These are phyloP conservation scores for Cairneyella variabilis DNA, from an alignment of 495 filamentous ascomycete genomes.

Conservation along the genomic window DNA sequence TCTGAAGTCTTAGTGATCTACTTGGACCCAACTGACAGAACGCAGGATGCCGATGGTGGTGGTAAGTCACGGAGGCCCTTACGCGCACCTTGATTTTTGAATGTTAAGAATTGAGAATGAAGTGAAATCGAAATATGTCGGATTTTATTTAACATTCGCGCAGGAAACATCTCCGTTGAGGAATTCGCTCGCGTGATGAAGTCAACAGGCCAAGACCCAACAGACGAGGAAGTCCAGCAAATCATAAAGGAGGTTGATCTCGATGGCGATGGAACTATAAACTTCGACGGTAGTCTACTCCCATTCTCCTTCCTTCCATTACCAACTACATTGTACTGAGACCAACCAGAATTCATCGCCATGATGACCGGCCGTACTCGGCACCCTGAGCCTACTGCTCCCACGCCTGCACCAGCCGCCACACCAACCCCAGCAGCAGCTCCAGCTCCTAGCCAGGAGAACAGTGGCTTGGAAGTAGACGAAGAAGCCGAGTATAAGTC, in stretches of 20 bases:
- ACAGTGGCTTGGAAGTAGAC: no score
- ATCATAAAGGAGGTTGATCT: slow-evolving; percentile 35
- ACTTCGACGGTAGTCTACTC: slow-evolving; percentile 31
- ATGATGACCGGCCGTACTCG: slow-evolving; percentile 33
- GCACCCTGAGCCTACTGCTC: not conserved
- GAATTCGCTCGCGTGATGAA: slow-evolving; percentile 37
- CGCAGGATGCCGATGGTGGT: slow-evolving; percentile 31
- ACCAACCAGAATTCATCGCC: slow-evolving; percentile 29
- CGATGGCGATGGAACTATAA: slow-evolving; percentile 34
- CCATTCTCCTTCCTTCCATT: not conserved
- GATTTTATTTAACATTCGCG: no score
- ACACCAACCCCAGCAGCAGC: slow-evolving; percentile 15
- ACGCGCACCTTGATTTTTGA: not conserved
- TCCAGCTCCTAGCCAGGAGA: not conserved
- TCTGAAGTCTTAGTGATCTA: not conserved
- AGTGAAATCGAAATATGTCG: no score
- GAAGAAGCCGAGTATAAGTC: slow-evolving; percentile 22
- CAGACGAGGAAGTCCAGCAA: slow-evolving; percentile 28
- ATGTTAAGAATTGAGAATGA: no score
- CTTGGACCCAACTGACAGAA: not conserved
- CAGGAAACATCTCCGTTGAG: slow-evolving; percentile 32
- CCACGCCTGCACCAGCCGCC: not conserved
- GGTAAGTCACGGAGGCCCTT: slow-evolving; percentile 21
- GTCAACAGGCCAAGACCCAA: slow-evolving; percentile 28
- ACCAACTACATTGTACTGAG: not conserved